Conservation (phyloP, 306 rosid genomes). For the Cucurbita moschata region DNA sequence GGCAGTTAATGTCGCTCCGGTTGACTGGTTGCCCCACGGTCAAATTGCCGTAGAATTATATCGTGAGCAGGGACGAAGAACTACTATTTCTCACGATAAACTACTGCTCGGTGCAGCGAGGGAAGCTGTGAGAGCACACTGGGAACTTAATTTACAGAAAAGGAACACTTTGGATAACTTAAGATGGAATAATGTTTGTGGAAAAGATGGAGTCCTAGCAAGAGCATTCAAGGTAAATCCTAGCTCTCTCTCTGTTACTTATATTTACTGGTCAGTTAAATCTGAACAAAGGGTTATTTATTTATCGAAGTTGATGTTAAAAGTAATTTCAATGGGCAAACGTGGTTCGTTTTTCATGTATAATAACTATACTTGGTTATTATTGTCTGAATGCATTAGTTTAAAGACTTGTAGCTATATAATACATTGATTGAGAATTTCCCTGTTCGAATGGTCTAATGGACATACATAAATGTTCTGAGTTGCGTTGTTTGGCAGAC, state of each 20-base stretch:
- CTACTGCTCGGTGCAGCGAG: constrained; percentile 95
- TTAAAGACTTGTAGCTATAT: background rate
- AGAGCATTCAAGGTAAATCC: constrained; percentile 65
- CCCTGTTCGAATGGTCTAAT: too few relatives aligned
- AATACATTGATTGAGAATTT: background rate
- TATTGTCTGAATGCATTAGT: background rate
- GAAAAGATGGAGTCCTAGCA: constrained; percentile 73
- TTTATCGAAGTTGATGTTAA: background rate
- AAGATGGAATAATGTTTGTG: constrained; percentile 72
- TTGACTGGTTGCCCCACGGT: constrained; percentile 97
- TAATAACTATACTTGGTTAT: background rate
- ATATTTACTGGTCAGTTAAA: background rate
- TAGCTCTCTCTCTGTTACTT: constrained; percentile 12
- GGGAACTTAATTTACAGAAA: constrained; percentile 84
- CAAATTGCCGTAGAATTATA: constrained; percentile 79
- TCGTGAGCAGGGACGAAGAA: constrained; percentile 75
- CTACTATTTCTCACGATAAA: constrained; percentile 94
- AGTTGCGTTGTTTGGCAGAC: too few relatives aligned
- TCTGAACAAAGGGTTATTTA: background rate
- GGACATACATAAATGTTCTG: too few relatives aligned
- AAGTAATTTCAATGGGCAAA: background rate
- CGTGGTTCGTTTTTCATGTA: background rate
- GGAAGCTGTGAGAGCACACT: constrained; percentile 93
- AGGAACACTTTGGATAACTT: constrained; percentile 64
- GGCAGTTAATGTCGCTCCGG: constrained; percentile 99